Percentiles rank a stretch among this genome's conserved stretches.
Evolutionary conservation across 306 rosid species (phyloP).

Genomic region (Prunus mira): DNA sequence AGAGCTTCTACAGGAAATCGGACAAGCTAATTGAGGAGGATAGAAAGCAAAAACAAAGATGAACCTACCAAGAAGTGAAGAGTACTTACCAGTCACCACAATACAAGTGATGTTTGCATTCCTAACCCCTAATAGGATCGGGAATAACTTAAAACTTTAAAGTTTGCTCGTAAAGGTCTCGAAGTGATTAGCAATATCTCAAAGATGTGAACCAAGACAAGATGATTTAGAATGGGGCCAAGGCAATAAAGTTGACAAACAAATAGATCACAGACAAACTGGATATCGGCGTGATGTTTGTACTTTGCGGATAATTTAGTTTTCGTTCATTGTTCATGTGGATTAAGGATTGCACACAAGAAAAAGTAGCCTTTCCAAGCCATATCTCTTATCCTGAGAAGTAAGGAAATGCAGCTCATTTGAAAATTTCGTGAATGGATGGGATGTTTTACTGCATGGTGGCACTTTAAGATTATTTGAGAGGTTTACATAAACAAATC

Average conservation of each 20-base stretch:
- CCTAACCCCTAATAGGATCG: not conserved
- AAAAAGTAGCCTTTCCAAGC: not conserved
- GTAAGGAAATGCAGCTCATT: not conserved
- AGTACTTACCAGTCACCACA: not conserved
- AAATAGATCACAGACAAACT: not conserved
- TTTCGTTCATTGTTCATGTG: not conserved
- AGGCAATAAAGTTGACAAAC: not conserved
- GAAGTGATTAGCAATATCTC: not conserved
- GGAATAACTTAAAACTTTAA: not conserved
- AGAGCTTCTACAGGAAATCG: not conserved
- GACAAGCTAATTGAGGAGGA: not conserved
- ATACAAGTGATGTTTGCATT: not conserved
- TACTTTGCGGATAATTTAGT: not conserved
- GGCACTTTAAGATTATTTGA: not conserved
- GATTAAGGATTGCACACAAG: not conserved
- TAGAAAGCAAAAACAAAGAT: not conserved
- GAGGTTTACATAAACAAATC: not conserved
- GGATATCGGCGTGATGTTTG: not conserved
- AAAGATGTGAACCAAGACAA: not conserved
- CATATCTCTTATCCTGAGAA: not conserved
- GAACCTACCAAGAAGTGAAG: not conserved
- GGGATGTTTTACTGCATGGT: not conserved
- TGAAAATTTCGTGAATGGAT: not conserved
- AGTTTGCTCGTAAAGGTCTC: not conserved
- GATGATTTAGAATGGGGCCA: not conserved